These are phyloP conservation scores for Thielaviopsis musarum DNA, from an alignment of 2,329 filamentous ascomycete genomes.

Conservation along the genomic window DNA sequence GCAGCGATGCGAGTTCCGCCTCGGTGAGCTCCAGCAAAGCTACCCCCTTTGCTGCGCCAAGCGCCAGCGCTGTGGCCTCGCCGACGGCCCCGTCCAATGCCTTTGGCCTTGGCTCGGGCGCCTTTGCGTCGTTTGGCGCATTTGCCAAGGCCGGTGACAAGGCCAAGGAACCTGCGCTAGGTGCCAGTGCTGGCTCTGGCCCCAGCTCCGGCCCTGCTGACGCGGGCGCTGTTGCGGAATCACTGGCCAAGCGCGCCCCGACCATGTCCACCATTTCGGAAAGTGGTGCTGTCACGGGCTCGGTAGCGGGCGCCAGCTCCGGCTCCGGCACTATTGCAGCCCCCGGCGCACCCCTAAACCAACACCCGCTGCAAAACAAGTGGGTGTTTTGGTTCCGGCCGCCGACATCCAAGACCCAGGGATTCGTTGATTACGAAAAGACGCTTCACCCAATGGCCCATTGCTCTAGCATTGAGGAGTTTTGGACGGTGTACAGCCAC, in stretches of 20 bases:
- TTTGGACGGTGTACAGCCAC: constrained; percentile 78
- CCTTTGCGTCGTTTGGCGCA: constrained; percentile 77
- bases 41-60: constrained; percentile 65
- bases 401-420: constrained; percentile 87
- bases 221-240: constrained; percentile 40
- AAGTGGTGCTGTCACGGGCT: background rate
- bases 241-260: constrained; percentile 18
- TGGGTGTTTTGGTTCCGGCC: constrained; percentile 98
- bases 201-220: constrained; percentile 15
- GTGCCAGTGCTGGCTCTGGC: constrained; percentile 15
- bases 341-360: constrained; percentile 20
- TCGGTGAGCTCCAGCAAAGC: constrained; percentile 53
- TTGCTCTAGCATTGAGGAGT: constrained; percentile 72
- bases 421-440: constrained; percentile 82
- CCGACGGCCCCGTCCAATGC: constrained; percentile 66
- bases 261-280: constrained; percentile 24
- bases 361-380: constrained; percentile 52
- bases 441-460: constrained; percentile 75
- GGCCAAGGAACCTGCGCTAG: constrained; percentile 18
- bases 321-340: constrained; percentile 28
- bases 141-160: constrained; percentile 17
- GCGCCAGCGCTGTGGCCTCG: constrained; percentile 53
- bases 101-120: constrained; percentile 85
- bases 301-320: constrained; percentile 17
- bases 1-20: constrained; percentile 35